These are phyloP conservation scores for Naegleria fowleri DNA, from an alignment of 208 protist species.

Conservation along the genomic window DNA sequence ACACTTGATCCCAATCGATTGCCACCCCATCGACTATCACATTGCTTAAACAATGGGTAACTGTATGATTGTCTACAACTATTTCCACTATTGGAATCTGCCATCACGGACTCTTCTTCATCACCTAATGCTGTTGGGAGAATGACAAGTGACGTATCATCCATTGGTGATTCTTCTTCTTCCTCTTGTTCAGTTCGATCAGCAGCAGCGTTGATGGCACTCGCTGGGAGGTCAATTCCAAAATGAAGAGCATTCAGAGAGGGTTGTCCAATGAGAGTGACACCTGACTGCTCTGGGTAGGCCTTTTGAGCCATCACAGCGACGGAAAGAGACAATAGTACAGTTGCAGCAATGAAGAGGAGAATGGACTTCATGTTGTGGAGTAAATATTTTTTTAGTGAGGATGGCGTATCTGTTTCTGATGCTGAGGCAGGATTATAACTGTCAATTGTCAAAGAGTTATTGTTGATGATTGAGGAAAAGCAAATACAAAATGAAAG, in stretches of 20 bases:
- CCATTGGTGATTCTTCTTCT: not conserved
- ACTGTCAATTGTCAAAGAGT: too few species aligned
- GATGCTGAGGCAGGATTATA: too few species aligned
- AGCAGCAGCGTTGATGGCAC: not conserved
- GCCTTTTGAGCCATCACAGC: not conserved
- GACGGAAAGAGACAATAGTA: too few species aligned
- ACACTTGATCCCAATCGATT: slow-evolving; percentile 2
- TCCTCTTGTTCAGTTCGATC: not conserved
- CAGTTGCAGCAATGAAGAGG: too few species aligned
- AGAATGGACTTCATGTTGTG: too few species aligned
- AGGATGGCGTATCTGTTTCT: too few species aligned
- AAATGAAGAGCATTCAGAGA: not conserved
- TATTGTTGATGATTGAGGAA: too few species aligned
- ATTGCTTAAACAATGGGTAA: slow-evolving; percentile 35
- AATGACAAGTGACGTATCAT: too few species aligned
- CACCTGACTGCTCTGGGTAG: not conserved
- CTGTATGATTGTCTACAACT: not conserved
- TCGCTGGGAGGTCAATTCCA: not conserved
- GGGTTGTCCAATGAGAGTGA: not conserved
- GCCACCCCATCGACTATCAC: slow-evolving; percentile 27
- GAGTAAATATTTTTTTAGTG: too few species aligned
- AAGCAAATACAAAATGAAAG: too few species aligned
- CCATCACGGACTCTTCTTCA: not conserved
- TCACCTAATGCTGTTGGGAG: too few species aligned
- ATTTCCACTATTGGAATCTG: not conserved